Percentiles rank a stretch among this genome's conserved stretches.
These are phyloP conservation scores for Phalaenopsis hybrid DNA, from an alignment of 116 monocot genomes.

Conservation along the genomic window DNA sequence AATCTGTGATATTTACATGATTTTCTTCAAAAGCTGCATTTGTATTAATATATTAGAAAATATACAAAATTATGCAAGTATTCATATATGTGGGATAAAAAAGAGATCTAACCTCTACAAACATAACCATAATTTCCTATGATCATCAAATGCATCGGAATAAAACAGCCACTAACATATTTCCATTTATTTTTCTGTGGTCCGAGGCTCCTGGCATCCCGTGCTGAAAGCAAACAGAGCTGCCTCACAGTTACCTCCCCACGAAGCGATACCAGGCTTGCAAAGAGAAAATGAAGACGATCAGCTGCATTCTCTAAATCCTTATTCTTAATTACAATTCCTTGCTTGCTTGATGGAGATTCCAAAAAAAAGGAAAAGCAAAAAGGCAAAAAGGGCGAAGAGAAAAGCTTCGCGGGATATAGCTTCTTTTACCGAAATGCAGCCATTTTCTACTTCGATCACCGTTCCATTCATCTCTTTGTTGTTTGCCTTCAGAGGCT, in stretches of 20 bases:
- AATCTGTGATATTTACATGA: too few relatives aligned
- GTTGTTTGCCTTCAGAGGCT: background rate
- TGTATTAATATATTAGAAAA: too few relatives aligned
- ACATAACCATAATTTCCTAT: too few relatives aligned
- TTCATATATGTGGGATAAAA: too few relatives aligned
- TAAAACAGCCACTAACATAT: too few relatives aligned
- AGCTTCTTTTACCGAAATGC: background rate
- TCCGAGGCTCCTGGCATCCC: background rate
- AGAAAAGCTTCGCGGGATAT: background rate
- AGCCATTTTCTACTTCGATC: background rate
- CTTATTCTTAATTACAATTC: conserved; percentile 4
- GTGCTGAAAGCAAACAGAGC: background rate
- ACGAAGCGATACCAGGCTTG: background rate
- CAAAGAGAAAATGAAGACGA: background rate
- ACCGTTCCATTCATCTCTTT: background rate
- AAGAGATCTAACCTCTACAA: too few relatives aligned
- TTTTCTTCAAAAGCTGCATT: too few relatives aligned
- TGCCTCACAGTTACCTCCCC: background rate
- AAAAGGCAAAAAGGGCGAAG: conserved; percentile 5
- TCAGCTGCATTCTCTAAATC: background rate
- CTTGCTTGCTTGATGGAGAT: conserved; percentile 4
- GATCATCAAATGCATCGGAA: too few relatives aligned
- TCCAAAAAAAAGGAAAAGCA: conserved; percentile 3
- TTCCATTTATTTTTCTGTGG: too few relatives aligned
- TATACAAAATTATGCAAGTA: too few relatives aligned